Evolutionary conservation across 2,329 filamentous ascomycete species (phyloP), one percentile per base, ranked within the genome.

Genomic region (Didymellaceae sp.): DNA sequence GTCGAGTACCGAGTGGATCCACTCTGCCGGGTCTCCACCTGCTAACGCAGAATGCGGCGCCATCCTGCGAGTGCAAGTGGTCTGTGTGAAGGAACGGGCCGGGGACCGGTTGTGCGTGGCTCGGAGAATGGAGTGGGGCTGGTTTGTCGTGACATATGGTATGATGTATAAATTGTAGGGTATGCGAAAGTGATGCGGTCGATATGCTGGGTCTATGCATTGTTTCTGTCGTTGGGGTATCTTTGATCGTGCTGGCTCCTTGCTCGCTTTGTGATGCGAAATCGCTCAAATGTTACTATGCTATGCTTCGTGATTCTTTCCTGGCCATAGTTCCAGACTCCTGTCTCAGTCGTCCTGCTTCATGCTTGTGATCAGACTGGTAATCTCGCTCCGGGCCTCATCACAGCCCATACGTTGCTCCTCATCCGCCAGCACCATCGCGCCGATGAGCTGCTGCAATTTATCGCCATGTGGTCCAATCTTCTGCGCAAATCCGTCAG

Each of bases 391-490:
- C 40, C 63, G 58, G 6, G 71, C 66, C n/a, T 68, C 59, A 2
- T 66, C 63, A 33, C 71, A 74, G 1, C 61, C 56, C 42, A 65
- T 57, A 14, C 70, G 58, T 32, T 59, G 40, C 14, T 58, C 32
- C 49, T 73, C 69, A 5, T 73, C 62, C n/a, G 35, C 49, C 17
- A 52, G 26, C n/a, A 73, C 45, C 73, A 75, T 74, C 1, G 58
- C 58, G 10, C 49, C 43, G 16, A 75, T 56, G 34, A 71, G 56
- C 9, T 51, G 56, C 33, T 63, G 57, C 13, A 74, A 42, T 17
- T 59, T 50, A 1, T 30, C 52, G 0, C 66, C 66, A 2, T 53
- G 14, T n/a, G 45, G 46, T 4, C 66, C 67, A 20, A 69, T 24
- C 2, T 39, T 41, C 1, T 51, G 40, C 4, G 57, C 58, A 46